A percentile compares a stretch with the other conserved stretches of the same genome.
These are phyloP conservation scores for Peniophora sp. DNA, from an alignment of 1,284 basidiomycete genomes.

Conservation along the genomic window DNA sequence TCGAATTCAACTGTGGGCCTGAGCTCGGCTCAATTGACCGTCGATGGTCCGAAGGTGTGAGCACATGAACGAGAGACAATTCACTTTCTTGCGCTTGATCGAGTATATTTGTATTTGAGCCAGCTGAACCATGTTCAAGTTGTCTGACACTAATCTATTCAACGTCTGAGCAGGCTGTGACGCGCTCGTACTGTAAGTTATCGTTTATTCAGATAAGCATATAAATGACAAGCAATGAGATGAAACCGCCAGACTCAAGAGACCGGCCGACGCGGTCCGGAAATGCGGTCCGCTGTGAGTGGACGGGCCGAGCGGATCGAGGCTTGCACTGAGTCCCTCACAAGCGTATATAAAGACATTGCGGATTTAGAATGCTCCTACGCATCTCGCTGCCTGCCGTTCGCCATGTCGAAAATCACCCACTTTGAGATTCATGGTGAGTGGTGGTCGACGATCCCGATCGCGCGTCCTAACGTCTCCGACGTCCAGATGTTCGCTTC, in stretches of 20 bases:
- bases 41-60: no score
- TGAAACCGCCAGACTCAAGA: not conserved
- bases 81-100: no score
- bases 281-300: not conserved
- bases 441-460: slow-evolving; percentile 11
- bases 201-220: no score
- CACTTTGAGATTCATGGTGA: slow-evolving; percentile 45
- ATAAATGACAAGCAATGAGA: no score
- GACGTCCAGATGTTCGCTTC: slow-evolving; percentile 64
- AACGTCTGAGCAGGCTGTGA: no score
- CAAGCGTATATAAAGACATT: not conserved
- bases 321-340: not conserved
- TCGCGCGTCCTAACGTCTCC: not conserved
- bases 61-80: no score
- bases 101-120: no score
- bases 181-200: no score
- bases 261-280: not conserved
- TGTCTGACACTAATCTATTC: no score
- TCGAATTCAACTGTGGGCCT: no score
- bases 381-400: not conserved
- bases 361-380: not conserved
- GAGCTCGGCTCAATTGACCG: no score
- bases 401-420: slow-evolving; percentile 36
- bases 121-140: no score
- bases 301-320: not conserved